Conservation (phyloP, 1,284 basidiomycete species). For the Polyporus tsugae region DNA sequence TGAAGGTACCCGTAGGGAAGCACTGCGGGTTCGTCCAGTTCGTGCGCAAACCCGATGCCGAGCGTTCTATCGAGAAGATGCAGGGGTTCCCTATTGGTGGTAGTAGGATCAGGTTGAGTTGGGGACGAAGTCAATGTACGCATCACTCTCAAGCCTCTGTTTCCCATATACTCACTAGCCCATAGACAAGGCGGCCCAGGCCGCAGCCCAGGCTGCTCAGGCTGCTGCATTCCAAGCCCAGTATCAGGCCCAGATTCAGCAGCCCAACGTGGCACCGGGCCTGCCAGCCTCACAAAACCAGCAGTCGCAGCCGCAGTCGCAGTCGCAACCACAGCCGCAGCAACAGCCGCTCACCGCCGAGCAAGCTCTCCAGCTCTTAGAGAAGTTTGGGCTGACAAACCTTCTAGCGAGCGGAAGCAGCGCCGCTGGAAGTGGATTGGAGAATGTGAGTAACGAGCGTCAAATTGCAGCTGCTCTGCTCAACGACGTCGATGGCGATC, state of each 20-base stretch:
- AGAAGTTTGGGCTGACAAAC: constrained; percentile 62
- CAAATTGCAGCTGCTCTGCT: constrained; percentile 35
- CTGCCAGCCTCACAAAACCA: constrained; percentile 8
- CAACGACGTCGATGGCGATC: constrained; percentile 37
- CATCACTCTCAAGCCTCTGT: constrained; percentile 18
- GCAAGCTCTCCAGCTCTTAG: constrained; percentile 72
- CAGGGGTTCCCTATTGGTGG: constrained; percentile 95
- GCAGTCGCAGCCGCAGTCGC: not conserved
- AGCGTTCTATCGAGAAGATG: constrained; percentile 94
- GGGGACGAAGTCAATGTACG: constrained; percentile 92
- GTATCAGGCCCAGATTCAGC: constrained; percentile 48
- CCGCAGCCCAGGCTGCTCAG: constrained; percentile 83
- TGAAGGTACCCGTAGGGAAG: constrained; percentile 95
- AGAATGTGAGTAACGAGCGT: constrained; percentile 32
- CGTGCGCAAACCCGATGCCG: constrained; percentile 90
- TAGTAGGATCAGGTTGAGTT: constrained; percentile 89
- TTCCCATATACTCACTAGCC: constrained; percentile 5
- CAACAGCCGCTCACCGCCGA: constrained; percentile 60
- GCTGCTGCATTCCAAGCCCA: constrained; percentile 69
- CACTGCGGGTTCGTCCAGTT: constrained; percentile 97
- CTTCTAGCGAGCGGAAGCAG: constrained; percentile 44
- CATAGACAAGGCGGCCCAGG: constrained; percentile 86
- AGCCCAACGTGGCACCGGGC: constrained; percentile 20
- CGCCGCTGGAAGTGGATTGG: constrained; percentile 22
- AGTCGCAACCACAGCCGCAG: constrained; percentile 21